Evolutionary conservation across 345 rosid species (phyloP).

Genomic region (Kandelia obovata): DNA sequence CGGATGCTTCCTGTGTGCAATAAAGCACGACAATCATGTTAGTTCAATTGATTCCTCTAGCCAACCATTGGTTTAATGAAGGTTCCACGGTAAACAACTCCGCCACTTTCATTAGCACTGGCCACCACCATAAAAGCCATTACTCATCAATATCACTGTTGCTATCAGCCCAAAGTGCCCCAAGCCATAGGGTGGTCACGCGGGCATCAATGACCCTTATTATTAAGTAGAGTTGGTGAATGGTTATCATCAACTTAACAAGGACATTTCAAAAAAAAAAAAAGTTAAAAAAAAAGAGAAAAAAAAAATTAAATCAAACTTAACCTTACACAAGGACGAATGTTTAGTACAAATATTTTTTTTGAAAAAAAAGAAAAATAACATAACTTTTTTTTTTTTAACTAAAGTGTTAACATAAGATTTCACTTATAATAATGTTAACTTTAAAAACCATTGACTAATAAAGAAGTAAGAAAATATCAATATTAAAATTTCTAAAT

Average conservation of each 20-base stretch:
- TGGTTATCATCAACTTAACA: not conserved
- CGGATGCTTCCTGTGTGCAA: not conserved
- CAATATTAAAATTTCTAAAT: too few species aligned
- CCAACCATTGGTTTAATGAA: conserved; percentile 4
- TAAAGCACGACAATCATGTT: not conserved
- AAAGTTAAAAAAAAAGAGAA: not conserved
- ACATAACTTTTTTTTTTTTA: too few species aligned
- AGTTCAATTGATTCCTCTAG: not conserved
- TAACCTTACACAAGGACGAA: too few species aligned
- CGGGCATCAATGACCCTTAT: not conserved
- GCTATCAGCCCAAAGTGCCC: not conserved
- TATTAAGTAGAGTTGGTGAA: not conserved
- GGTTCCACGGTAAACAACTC: too few species aligned
- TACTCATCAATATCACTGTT: not conserved
- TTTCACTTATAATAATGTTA: too few species aligned
- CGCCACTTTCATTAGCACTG: too few species aligned
- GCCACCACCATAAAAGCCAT: too few species aligned
- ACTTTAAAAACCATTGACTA: too few species aligned
- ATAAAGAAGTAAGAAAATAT: too few species aligned
- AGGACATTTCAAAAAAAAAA: not conserved
- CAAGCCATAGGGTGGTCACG: not conserved
- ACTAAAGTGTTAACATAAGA: too few species aligned
- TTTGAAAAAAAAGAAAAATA: too few species aligned
- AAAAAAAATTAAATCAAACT: not conserved
- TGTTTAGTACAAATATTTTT: too few species aligned